Conservation (phyloP, 176 grass and related monocot genomes). For the Lolium rigidum region DNA sequence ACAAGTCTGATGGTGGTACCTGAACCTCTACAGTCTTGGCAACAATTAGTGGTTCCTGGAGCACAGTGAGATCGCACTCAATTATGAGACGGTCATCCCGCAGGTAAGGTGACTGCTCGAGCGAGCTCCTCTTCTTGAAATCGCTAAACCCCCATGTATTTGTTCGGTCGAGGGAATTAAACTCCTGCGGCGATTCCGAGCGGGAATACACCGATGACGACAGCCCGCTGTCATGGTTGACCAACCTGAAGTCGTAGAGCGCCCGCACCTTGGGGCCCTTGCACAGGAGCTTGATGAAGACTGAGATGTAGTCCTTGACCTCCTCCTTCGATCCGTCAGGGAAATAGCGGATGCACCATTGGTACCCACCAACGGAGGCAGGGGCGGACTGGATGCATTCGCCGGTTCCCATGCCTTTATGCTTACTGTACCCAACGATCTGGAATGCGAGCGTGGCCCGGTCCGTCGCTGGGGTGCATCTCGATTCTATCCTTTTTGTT, state of each 20-base stretch:
- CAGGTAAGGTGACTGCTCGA: not conserved
- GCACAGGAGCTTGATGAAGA: not conserved
- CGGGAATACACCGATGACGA: not conserved
- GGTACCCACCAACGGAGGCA: not conserved
- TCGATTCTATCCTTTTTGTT: not conserved
- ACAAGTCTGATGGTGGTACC: not conserved
- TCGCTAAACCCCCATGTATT: no score
- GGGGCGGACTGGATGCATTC: not conserved
- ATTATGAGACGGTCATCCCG: not conserved
- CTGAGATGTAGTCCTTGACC: not conserved
- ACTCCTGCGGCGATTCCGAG: not conserved
- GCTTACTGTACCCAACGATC: not conserved
- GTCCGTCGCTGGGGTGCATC: not conserved
- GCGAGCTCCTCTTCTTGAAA: not conserved
- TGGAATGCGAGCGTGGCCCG: not conserved
- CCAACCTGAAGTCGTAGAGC: not conserved
- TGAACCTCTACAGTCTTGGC: no score
- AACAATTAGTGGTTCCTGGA: not conserved
- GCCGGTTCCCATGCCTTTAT: not conserved
- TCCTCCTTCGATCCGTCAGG: no score
- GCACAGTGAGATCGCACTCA: not conserved
- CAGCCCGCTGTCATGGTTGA: not conserved
- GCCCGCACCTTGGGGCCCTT: not conserved
- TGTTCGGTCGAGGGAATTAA: no score
- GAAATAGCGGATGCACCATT: constrained; percentile 17